These are phyloP conservation scores for Rhynchosporium agropyri DNA, from an alignment of 2,329 filamentous ascomycete species.

Conservation along the genomic window DNA sequence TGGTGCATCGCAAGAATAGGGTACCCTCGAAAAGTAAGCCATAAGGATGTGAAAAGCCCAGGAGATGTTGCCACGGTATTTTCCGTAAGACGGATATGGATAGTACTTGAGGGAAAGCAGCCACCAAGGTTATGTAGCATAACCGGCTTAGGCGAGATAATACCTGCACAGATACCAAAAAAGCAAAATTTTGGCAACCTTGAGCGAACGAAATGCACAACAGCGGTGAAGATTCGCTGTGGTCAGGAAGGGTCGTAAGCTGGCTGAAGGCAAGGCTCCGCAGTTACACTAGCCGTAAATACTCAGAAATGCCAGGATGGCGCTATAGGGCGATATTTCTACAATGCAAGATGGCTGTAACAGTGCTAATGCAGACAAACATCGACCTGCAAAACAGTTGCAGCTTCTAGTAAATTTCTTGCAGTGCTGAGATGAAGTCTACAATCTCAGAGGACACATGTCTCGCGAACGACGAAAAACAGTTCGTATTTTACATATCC, in stretches of 20 bases:
- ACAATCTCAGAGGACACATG: not conserved
- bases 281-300: not conserved
- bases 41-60: too few relatives aligned
- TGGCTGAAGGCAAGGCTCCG: not conserved
- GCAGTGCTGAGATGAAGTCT: not conserved
- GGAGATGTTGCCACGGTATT: too few relatives aligned
- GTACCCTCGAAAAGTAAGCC: too few relatives aligned
- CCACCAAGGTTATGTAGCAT: too few relatives aligned
- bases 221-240: constrained; percentile 6
- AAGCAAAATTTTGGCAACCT: not conserved
- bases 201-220: not conserved
- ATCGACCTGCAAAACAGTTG: too few relatives aligned
- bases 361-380: too few relatives aligned
- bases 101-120: too few relatives aligned
- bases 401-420: too few relatives aligned
- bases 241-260: not conserved
- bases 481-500: not conserved
- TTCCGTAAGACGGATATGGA: too few relatives aligned
- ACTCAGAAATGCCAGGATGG: not conserved
- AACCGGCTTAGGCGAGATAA: too few relatives aligned
- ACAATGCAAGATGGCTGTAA: not conserved
- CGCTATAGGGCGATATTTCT: not conserved
- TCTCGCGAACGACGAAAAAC: not conserved
- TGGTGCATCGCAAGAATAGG: too few relatives aligned
- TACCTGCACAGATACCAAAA: too few relatives aligned